Conservation (phyloP, 2,329 filamentous ascomycete genomes). For the Teratosphaeriaceae sp. region DNA sequence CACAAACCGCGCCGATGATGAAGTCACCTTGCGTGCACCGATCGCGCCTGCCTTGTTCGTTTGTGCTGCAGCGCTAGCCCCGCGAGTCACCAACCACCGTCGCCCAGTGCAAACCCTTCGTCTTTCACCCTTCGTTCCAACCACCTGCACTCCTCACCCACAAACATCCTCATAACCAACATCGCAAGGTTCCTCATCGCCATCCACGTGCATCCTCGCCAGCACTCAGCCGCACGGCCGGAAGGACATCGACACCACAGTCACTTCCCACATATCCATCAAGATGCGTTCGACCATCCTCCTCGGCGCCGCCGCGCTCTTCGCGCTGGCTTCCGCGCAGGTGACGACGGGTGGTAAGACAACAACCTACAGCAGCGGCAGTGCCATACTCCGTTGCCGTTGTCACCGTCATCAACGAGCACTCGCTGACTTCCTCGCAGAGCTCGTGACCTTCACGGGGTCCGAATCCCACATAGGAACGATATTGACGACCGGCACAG, state of each 20-base stretch:
- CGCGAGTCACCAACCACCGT: too few relatives aligned
- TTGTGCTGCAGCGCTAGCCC: too few relatives aligned
- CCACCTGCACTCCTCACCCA: not conserved
- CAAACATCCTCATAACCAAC: not conserved
- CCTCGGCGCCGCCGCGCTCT: slow-evolving; percentile 19
- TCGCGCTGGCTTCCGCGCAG: slow-evolving; percentile 17
- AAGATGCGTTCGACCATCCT: slow-evolving; percentile 22
- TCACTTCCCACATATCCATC: slow-evolving; percentile 4
- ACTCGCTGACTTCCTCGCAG: slow-evolving; percentile 5
- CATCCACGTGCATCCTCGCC: not conserved
- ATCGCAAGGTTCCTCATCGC: not conserved
- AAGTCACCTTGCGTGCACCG: not conserved
- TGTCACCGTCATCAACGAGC: not conserved
- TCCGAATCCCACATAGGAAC: not conserved
- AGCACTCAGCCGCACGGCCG: not conserved
- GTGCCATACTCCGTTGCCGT: not conserved
- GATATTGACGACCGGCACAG: slow-evolving; percentile 8
- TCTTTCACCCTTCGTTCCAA: not conserved
- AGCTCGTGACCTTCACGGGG: slow-evolving; percentile 1
- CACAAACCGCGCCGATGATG: too few relatives aligned
- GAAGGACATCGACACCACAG: not conserved
- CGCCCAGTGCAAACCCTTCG: too few relatives aligned
- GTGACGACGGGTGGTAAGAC: slow-evolving; percentile 22
- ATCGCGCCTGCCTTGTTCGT: not conserved
- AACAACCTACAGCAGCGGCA: too few relatives aligned